phyloP scores from a whole-genome alignment of 768 basidiomycete genomes.

The Suillus hirtellus region DNA sequence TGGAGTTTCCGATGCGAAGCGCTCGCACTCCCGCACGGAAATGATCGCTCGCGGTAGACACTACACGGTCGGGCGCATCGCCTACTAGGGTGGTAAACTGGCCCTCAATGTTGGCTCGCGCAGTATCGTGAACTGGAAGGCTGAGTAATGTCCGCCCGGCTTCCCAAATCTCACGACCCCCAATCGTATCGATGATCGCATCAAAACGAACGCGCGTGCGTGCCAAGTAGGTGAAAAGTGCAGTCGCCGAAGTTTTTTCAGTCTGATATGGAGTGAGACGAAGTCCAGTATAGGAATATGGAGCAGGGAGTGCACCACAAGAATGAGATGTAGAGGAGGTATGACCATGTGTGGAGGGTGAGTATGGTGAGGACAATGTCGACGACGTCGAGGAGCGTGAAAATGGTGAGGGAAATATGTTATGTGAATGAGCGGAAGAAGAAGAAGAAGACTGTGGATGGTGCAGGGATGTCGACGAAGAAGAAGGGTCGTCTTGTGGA shows the following conservation, averaged over 20 bases:
- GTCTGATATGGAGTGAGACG: slow-evolving; percentile 32
- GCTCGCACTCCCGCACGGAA: slow-evolving; percentile 73
- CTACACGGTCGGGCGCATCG: slow-evolving; percentile 59
- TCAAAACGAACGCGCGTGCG: slow-evolving; percentile 54
- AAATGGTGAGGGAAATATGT: slow-evolving; percentile 34
- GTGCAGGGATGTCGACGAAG: slow-evolving; percentile 29
- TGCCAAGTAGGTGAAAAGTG: slow-evolving; percentile 28
- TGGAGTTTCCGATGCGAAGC: slow-evolving; percentile 37
- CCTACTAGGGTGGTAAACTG: slow-evolving; percentile 85
- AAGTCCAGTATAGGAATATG: slow-evolving; percentile 31
- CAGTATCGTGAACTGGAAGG: slow-evolving; percentile 30
- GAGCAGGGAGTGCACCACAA: slow-evolving; percentile 25
- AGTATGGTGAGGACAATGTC: slow-evolving; percentile 33
- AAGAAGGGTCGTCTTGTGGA: slow-evolving; percentile 20
- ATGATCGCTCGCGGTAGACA: slow-evolving; percentile 72
- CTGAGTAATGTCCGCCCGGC: slow-evolving; percentile 63
- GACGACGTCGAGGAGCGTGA: slow-evolving; percentile 32
- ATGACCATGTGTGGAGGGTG: slow-evolving; percentile 23
- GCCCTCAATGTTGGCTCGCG: slow-evolving; percentile 30
- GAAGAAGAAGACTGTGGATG: slow-evolving; percentile 27
- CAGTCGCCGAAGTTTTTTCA: slow-evolving; percentile 25
- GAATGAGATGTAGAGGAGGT: slow-evolving; percentile 27
- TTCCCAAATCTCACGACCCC: slow-evolving; percentile 79
- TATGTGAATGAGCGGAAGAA: slow-evolving; percentile 27
- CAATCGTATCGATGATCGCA: slow-evolving; percentile 80